Base-by-base conservation (phyloP, 177 flowering plant genomes). In the Telopea speciosissima region DNA sequence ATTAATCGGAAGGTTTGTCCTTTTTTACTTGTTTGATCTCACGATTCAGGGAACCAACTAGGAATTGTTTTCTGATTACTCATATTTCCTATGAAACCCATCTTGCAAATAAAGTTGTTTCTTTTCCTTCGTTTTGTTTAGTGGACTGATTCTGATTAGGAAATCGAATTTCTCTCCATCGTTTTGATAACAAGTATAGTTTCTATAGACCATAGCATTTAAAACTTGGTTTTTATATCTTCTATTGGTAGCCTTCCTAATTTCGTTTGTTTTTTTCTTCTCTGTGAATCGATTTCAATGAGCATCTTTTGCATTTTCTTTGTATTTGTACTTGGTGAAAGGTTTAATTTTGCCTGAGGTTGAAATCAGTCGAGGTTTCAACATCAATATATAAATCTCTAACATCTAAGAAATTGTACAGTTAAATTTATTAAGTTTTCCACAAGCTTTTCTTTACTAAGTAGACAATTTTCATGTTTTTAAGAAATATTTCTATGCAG, bases 1-100 rank as follows among this genome's bases (percentile, higher is more conserved):
- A 84, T 95, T 84, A 90, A 90, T 84, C 91, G 99, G 77, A 94
- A 92, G 97, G 99, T 94, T n/a, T 66, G 63, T 61, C 33, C 26
- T 52, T 54, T 33, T 44, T 36, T 36, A 5, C 31, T 42, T 58
- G 17, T 40, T 36, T 26, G 54, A 61, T 73, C 56, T 60, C n/a
- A 28, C 61, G 52, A 45, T 49, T 36, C 40, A 36, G 40, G 40
- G 40, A 36, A 36, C 68, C 56, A 5, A 21, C 66, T 49, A 6
- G 2, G 17, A 6, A 40, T 68, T 58, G 17, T 3, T 56, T 65
- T 58, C 19, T n/a, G 22, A 40, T 49, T 36, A 49, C 63, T 62
- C 31, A 40, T 65, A 12, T 24, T 65, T 65, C 25, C 17, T 7
- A 25, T 25, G 6, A 63, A 60, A 70, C 49, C 69, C 62, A 45